Evolutionary conservation across 441 rosid species (phyloP).

Genomic region (Jatropha multifida): DNA sequence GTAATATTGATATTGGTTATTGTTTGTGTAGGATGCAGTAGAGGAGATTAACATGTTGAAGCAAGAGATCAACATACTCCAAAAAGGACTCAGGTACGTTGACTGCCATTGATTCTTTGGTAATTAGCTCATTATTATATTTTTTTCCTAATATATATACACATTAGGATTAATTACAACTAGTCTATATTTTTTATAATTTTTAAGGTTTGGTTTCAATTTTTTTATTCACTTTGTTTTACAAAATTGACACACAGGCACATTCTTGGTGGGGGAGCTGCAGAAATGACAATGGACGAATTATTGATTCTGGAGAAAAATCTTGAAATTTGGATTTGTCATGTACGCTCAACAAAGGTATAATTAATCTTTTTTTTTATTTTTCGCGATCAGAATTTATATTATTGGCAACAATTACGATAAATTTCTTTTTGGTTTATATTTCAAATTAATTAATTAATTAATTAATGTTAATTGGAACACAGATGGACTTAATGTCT

Average conservation of each 20-base stretch:
- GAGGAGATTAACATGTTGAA: slow-evolving; percentile 69
- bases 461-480: background rate
- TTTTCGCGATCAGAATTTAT: background rate
- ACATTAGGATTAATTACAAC: too few species aligned
- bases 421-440: too few species aligned
- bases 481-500: slow-evolving; percentile 77
- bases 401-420: too few species aligned
- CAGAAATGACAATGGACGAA: slow-evolving; percentile 69
- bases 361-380: background rate
- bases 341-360: slow-evolving; percentile 86
- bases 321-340: slow-evolving; percentile 78
- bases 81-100: slow-evolving; percentile 72
- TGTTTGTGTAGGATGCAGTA: slow-evolving; percentile 46
- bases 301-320: slow-evolving; percentile 72
- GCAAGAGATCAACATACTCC: slow-evolving; percentile 76
- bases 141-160: too few species aligned
- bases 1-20: too few species aligned
- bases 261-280: slow-evolving; percentile 76
- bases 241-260: slow-evolving; percentile 35
- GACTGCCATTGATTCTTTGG: background rate
- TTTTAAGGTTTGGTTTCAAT: too few species aligned
- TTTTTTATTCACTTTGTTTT: too few species aligned
- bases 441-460: too few species aligned
- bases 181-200: too few species aligned
- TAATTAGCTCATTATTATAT: background rate